These are phyloP conservation scores for Salicornia ramosissima DNA, from an alignment of 148 eudicot genomes.

Conservation along the genomic window DNA sequence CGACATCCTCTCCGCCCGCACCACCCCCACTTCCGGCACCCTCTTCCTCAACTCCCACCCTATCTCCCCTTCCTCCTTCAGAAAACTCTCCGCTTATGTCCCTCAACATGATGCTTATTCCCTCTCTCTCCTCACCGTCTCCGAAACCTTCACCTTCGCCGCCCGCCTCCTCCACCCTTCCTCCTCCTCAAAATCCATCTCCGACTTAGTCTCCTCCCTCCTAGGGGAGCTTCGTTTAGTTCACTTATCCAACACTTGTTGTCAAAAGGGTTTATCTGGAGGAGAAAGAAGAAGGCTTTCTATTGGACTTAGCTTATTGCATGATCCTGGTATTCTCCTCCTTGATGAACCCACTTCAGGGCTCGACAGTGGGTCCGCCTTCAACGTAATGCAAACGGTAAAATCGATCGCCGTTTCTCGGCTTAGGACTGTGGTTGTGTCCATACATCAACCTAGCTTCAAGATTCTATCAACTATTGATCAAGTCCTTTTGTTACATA, in stretches of 20 bases:
- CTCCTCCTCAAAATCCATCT: conserved; percentile 17
- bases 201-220: conserved; percentile 32
- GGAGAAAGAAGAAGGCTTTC: conserved; percentile 88
- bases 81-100: conserved; percentile 76
- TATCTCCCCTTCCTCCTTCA: conserved; percentile 41
- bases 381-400: conserved; percentile 60
- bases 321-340: conserved; percentile 67
- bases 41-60: conserved; percentile 64
- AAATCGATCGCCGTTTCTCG: conserved; percentile 42
- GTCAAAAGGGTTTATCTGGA: conserved; percentile 53
- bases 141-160: conserved; percentile 68
- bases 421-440: conserved; percentile 57
- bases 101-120: conserved; percentile 83
- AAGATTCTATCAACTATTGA: conserved; percentile 73
- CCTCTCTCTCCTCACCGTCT: conserved; percentile 62
- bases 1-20: conserved; percentile 70
- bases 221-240: conserved; percentile 52
- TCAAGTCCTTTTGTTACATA: conserved; percentile 54
- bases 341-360: conserved; percentile 97
- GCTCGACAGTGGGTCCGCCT: conserved; percentile 71
- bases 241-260: conserved; percentile 49
- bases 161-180: conserved; percentile 57
- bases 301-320: conserved; percentile 69
- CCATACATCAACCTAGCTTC: conserved; percentile 90
- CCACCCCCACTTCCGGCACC: conserved; percentile 50